Evolutionary conservation across 164 flowering plant species (phyloP), one percentile per base, ranked within the genome.

Genomic region (Kingdonia uniflora): DNA sequence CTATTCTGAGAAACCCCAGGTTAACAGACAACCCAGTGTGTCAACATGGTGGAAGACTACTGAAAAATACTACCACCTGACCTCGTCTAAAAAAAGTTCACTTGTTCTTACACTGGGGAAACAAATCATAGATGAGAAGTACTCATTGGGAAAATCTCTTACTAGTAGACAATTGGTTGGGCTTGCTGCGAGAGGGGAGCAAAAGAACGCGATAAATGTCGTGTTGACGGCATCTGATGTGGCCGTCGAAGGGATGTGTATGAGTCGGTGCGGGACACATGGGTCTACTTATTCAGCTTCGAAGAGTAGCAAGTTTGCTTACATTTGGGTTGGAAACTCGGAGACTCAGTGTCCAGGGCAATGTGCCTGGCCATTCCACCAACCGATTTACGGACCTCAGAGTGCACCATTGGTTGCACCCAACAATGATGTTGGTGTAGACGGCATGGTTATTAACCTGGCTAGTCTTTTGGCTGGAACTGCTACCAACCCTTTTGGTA

Each of bases 141-240:
- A 39, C 33, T 52, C 56, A 13, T 20, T 52, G 29, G 56, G 56
- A 10, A 52, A 39, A 52, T 38, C 56, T 13, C 15, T 52, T 6
- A 39, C 26, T 19, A 39, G 19, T 52, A 38, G 19, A 22, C 49
- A 55, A 24, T 6, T 55, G 1, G 40, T 55, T 4, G 10, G n/a
- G 6, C 43, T 55, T 12, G 49, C 58, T 11, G 39, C 46, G 19
- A 55, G 23, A 16, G 58, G 58, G 15, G 39, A 55, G 20, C 22
- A 42, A 24, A 42, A 17, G 39, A 55, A 43, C 15, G 58, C 56
- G 17, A 52, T 52, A n/a, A 52, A 52, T 39, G 45, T 52, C 2
- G 56, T 52, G 19, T 39, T 52, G 44, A 52, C 56, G 5, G 44
- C 56, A 17, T 39, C 56, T 52, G 56, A 52, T 52, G 56, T 52